These are phyloP conservation scores for Mycotypha africana DNA, from an alignment of 371 early-diverging fungal species.

Conservation along the genomic window DNA sequence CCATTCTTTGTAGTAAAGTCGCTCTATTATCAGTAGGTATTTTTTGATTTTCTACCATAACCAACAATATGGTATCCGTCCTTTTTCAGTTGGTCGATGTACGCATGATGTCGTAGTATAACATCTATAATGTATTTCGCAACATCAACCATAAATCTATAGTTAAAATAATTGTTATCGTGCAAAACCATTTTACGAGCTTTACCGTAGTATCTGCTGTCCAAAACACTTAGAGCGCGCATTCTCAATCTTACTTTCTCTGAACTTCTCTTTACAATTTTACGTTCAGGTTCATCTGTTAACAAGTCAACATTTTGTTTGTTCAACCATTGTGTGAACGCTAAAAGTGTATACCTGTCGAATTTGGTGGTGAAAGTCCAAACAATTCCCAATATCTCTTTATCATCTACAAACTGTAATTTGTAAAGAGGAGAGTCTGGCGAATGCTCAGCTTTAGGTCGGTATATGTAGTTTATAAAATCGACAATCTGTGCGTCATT, in stretches of 20 bases:
- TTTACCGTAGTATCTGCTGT: slow-evolving; percentile 7
- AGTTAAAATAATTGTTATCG: slow-evolving; percentile 7
- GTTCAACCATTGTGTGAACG: slow-evolving; percentile 12
- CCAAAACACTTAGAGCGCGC: slow-evolving; percentile 4
- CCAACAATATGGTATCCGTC: slow-evolving; percentile 8
- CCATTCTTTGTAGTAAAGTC: slow-evolving; percentile 9
- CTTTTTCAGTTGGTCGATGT: slow-evolving; percentile 8
- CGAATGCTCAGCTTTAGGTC: slow-evolving; percentile 5
- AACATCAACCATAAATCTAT: slow-evolving; percentile 9
- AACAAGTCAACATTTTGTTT: slow-evolving; percentile 14
- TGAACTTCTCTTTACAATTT: slow-evolving; percentile 8
- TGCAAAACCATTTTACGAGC: slow-evolving; percentile 8
- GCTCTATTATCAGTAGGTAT: slow-evolving; percentile 5
- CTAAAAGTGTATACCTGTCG: slow-evolving; percentile 10
- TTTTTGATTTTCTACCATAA: slow-evolving; percentile 12
- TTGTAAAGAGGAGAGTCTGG: slow-evolving; percentile 12
- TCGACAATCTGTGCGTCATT: slow-evolving; percentile 13
- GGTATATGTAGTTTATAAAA: slow-evolving; percentile 15
- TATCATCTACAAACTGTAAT: slow-evolving; percentile 7
- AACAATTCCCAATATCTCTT: slow-evolving; percentile 7
- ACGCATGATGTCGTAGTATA: slow-evolving; percentile 6
- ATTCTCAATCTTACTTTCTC: slow-evolving; percentile 6
- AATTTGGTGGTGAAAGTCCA: slow-evolving; percentile 4
- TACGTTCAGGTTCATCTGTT: slow-evolving; percentile 10
- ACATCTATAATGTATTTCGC: slow-evolving; percentile 5